phyloP scores from a whole-genome alignment of 2,329 filamentous ascomycete genomes.

The Aureobasidium sp. region DNA sequence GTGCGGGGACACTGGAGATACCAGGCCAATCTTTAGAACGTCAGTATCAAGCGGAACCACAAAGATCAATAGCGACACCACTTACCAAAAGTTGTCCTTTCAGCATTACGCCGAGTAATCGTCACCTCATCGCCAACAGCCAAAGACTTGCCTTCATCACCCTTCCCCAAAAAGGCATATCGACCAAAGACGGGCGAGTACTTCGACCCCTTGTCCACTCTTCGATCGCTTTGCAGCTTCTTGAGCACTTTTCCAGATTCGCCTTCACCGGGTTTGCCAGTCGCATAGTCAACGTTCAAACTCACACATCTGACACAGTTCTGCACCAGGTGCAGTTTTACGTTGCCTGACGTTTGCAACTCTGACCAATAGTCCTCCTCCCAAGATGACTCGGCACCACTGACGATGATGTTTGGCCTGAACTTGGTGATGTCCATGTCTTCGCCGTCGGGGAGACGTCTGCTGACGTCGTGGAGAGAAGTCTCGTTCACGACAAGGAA shows the following conservation, averaged over 20 bases:
- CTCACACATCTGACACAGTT: slow-evolving; percentile 40
- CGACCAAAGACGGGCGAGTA: slow-evolving; percentile 42
- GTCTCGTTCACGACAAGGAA: slow-evolving; percentile 63
- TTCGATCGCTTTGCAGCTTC: slow-evolving; percentile 35
- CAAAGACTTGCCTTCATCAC: slow-evolving; percentile 25
- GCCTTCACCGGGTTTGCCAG: slow-evolving; percentile 32
- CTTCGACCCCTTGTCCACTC: slow-evolving; percentile 38
- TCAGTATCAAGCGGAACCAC: not conserved
- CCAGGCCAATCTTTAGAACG: not conserved
- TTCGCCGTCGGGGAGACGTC: slow-evolving; percentile 28
- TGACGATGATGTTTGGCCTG: slow-evolving; percentile 38
- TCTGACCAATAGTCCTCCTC: slow-evolving; percentile 41
- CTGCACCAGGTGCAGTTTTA: slow-evolving; percentile 32
- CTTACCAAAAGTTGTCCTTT: slow-evolving; percentile 38
- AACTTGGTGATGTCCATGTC: slow-evolving; percentile 40
- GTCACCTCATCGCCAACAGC: slow-evolving; percentile 37
- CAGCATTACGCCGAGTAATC: slow-evolving; percentile 32
- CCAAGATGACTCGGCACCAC: slow-evolving; percentile 33
- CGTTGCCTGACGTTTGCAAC: slow-evolving; percentile 23
- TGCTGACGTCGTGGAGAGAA: slow-evolving; percentile 59
- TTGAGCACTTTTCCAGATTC: slow-evolving; percentile 36
- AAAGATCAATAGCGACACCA: not conserved
- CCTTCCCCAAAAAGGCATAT: slow-evolving; percentile 35
- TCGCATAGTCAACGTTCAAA: slow-evolving; percentile 41
- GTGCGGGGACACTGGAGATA: not conserved